Conservation (phyloP, 805 yeast genomes). For the Pichia deserticola region DNA sequence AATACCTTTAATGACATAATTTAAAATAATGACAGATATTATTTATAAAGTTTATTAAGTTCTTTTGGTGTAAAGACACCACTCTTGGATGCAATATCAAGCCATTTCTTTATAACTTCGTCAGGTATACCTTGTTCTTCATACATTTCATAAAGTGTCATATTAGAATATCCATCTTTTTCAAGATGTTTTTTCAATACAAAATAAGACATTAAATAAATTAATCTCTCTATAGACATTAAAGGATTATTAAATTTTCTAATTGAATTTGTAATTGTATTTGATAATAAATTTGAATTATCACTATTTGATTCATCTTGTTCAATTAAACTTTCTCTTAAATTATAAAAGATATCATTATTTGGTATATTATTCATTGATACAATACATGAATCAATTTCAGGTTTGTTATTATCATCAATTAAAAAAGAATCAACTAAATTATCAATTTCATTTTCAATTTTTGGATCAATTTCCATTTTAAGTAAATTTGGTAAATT, state of each 20-base stretch:
- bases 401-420: slow-evolving; percentile 16
- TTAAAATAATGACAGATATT: not conserved
- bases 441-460: slow-evolving; percentile 40
- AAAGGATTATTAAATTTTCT: not conserved
- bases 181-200: not conserved
- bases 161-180: not conserved
- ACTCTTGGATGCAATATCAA: not conserved
- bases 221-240: slow-evolving; percentile 3
- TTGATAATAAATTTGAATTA: slow-evolving; percentile 14
- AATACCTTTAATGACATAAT: too few species aligned
- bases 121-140: slow-evolving; percentile 1
- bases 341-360: slow-evolving; percentile 3
- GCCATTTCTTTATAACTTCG: slow-evolving; percentile 1
- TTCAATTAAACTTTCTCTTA: not conserved
- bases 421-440: slow-evolving; percentile 31
- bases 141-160: not conserved
- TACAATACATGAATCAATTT: not conserved
- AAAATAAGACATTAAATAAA: slow-evolving; percentile 2
- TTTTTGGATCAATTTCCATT: slow-evolving; percentile 25
- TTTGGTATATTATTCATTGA: not conserved
- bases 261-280: not conserved
- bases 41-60: not conserved
- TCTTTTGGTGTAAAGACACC: not conserved
- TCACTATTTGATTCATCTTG: too few species aligned
- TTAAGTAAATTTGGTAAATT: slow-evolving; percentile 37